Evolutionary conservation across 768 basidiomycete genomes (phyloP), one percentile per base, ranked within the genome.

Genomic region (Mrakia hoshinonis): DNA sequence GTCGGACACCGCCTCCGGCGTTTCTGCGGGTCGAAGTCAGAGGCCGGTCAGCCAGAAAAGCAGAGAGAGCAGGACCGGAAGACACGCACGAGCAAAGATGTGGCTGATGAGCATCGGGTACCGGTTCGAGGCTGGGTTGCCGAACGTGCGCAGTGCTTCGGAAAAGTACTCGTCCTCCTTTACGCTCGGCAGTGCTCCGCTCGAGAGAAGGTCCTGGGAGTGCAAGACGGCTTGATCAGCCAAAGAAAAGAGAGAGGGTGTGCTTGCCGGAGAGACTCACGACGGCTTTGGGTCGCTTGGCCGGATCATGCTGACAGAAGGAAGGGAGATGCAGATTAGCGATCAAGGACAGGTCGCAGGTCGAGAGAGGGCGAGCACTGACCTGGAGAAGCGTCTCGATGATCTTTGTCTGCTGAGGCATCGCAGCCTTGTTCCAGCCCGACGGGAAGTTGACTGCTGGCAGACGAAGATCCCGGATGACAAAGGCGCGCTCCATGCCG

Each of bases 261-360:
- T n/a, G n/a, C n/a, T 22, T 24, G 34, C 20, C 60, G 7, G 10
- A n/a, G n/a, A 38, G 12, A 69, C 68, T 26, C 36, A 65, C 63
- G 18, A 68, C 67, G 2, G 67, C 72, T 24, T 67, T 26, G 15
- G 92, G 92, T 2, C 94, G 85, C 54, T 85, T 83, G 43, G 84
- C 83, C 0, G 90, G 89, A 74, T 92, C 87, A 77, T 95, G 92
- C 67, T 88, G n/a, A n/a, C n/a, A n/a, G n/a, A n/a, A n/a, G n/a
- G n/a, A n/a, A n/a, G n/a, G n/a, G n/a, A n/a, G n/a, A n/a, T n/a
- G n/a, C n/a, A n/a, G n/a, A n/a, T n/a, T n/a, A n/a, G n/a, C n/a
- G n/a, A n/a, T n/a, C n/a, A n/a, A n/a, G n/a, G n/a, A n/a, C n/a
- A n/a, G n/a, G n/a, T n/a, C n/a, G n/a, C n/a, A n/a, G n/a, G n/a